phyloP scores from a whole-genome alignment of 306 rosid genomes.

The Vicia villosa region DNA sequence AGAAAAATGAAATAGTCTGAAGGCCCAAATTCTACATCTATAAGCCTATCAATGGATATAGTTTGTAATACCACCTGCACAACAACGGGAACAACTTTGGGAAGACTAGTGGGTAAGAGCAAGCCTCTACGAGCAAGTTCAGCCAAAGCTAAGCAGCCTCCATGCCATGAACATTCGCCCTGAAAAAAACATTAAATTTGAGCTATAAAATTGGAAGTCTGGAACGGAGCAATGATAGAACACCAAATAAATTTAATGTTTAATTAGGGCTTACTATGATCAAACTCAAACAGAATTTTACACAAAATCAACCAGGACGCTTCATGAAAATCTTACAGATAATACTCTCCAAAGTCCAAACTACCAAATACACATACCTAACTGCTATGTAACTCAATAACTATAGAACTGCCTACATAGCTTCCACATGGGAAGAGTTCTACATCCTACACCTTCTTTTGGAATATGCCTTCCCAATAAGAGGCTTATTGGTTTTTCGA shows the following conservation, averaged over 20 bases:
- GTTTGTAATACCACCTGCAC: conserved; percentile 66
- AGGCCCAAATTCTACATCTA: conserved; percentile 31
- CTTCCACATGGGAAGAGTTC: not conserved
- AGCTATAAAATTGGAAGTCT: conserved; percentile 30
- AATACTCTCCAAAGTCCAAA: not conserved
- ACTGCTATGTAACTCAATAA: conserved; percentile 1
- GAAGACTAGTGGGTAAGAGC: conserved; percentile 82
- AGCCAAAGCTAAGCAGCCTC: conserved; percentile 97
- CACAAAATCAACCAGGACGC: conserved; percentile 2
- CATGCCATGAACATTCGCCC: conserved; percentile 99
- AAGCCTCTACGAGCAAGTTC: conserved; percentile 98
- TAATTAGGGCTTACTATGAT: conserved; percentile 3
- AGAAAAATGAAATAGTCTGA: conserved; percentile 23
- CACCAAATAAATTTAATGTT: conserved; percentile 1
- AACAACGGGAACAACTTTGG: conserved; percentile 86
- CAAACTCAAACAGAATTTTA: not conserved
- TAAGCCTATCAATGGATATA: conserved; percentile 20
- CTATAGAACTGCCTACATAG: conserved; percentile 6
- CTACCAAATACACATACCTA: not conserved
- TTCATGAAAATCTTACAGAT: not conserved
- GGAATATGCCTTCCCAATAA: conserved; percentile 21
- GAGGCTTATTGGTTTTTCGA: not conserved
- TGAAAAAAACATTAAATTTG: conserved; percentile 41
- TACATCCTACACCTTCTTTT: conserved; percentile 18
- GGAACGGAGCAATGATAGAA: conserved; percentile 10